phyloP scores from a whole-genome alignment of 495 filamentous ascomycete species.

The Lasiosphaeris hirsuta region DNA sequence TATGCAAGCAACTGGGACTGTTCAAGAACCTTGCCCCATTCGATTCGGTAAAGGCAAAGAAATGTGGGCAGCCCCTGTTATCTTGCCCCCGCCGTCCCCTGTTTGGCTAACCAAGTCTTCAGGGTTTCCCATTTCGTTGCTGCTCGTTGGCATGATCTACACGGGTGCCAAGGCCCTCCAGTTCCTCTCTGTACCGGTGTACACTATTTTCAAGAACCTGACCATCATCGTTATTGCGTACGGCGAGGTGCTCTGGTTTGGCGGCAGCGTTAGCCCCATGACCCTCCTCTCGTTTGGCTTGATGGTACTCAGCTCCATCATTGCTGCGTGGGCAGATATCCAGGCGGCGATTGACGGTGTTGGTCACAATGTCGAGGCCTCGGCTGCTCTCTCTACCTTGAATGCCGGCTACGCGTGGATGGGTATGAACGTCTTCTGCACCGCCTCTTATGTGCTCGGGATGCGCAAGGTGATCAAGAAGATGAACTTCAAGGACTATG shows the following conservation, averaged over 20 bases:
- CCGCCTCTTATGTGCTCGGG: conserved; percentile 79
- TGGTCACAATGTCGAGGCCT: conserved; percentile 58
- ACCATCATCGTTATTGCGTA: conserved; percentile 99
- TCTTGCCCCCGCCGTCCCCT: background rate
- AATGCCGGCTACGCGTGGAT: conserved; percentile 99
- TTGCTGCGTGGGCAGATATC: conserved; percentile 98
- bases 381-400: conserved; percentile 75
- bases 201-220: conserved; percentile 99
- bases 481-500: conserved; percentile 99
- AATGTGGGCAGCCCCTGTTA: conserved; percentile 58
- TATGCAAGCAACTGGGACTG: conserved; percentile 74
- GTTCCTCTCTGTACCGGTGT: conserved; percentile 95
- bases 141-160: conserved; percentile 99
- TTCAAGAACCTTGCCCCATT: conserved; percentile 87
- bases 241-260: conserved; percentile 98
- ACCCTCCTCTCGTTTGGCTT: conserved; percentile 93
- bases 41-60: conserved; percentile 82
- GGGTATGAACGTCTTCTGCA: conserved; percentile 95
- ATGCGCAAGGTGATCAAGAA: conserved; percentile 99
- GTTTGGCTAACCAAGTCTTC: conserved; percentile 25
- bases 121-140: conserved; percentile 97
- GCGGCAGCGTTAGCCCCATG: conserved; percentile 83
- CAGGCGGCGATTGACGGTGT: conserved; percentile 71
- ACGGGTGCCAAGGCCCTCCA: conserved; percentile 94
- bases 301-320: conserved; percentile 92